Conservation (phyloP, 73 alveolate species). For the Paramecium biaurelia region DNA sequence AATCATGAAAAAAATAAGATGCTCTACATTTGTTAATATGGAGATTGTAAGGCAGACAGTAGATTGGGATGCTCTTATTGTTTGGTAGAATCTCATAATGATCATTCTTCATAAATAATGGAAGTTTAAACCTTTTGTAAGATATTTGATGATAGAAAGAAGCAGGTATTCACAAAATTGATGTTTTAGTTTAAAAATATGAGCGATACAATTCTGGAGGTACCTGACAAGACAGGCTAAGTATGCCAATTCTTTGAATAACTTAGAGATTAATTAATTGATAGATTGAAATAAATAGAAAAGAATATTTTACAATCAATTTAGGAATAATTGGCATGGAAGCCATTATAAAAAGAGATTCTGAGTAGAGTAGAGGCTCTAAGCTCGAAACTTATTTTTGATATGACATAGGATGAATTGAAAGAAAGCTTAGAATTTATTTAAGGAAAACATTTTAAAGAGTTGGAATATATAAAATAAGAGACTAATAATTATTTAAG, state of each 20-base stretch:
- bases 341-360: slow-evolving; percentile 5
- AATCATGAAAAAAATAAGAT: slow-evolving; percentile 25
- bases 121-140: slow-evolving; percentile 27
- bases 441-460: neutral
- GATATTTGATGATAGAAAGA: slow-evolving; percentile 10
- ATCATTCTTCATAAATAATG: neutral
- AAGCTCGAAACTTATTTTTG: neutral
- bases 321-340: neutral
- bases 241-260: neutral
- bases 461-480: neutral
- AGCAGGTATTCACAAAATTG: neutral
- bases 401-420: neutral
- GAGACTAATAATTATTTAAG: slow-evolving; percentile 8
- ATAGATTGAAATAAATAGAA: slow-evolving; percentile 5
- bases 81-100: neutral
- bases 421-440: neutral
- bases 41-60: neutral
- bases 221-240: neutral
- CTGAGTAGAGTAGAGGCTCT: neutral
- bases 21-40: neutral
- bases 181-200: neutral
- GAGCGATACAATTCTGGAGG: neutral
- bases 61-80: slow-evolving; percentile 42
- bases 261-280: neutral
- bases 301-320: neutral